phyloP scores from a whole-genome alignment of 208 protist genomes.

The Tritrichomonas foetus region DNA sequence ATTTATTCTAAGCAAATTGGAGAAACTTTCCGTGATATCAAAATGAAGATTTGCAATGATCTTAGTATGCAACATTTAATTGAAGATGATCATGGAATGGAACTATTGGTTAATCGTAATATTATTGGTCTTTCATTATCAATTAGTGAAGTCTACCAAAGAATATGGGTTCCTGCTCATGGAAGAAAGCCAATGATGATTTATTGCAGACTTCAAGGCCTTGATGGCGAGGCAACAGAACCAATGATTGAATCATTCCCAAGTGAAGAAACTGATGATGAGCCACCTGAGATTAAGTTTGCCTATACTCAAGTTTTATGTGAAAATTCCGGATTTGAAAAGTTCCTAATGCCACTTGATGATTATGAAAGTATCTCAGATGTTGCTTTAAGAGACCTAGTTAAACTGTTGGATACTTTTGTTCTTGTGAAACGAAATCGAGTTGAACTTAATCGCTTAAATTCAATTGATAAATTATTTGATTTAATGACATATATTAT shows the following conservation, averaged over 20 bases:
- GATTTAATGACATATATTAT: neutral
- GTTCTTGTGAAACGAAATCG: neutral
- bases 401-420: neutral
- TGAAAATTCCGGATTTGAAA: neutral
- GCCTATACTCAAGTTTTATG: neutral
- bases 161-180: constrained; percentile 61
- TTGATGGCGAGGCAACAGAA: constrained; percentile 78
- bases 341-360: neutral
- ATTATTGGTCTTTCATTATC: constrained; percentile 41
- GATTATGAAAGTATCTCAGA: neutral
- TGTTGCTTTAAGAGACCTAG: neutral
- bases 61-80: neutral
- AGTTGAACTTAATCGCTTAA: neutral
- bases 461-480: neutral
- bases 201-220: constrained; percentile 68
- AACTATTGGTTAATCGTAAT: constrained; percentile 43
- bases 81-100: constrained; percentile 46
- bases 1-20: neutral
- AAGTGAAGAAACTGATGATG: constrained; percentile 47
- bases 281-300: constrained; percentile 45
- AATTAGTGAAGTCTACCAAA: constrained; percentile 68
- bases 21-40: neutral
- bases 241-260: constrained; percentile 63
- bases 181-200: constrained; percentile 65
- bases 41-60: constrained; percentile 43